Conservation (phyloP, 768 basidiomycete species). For the Amanita brunnescens region DNA sequence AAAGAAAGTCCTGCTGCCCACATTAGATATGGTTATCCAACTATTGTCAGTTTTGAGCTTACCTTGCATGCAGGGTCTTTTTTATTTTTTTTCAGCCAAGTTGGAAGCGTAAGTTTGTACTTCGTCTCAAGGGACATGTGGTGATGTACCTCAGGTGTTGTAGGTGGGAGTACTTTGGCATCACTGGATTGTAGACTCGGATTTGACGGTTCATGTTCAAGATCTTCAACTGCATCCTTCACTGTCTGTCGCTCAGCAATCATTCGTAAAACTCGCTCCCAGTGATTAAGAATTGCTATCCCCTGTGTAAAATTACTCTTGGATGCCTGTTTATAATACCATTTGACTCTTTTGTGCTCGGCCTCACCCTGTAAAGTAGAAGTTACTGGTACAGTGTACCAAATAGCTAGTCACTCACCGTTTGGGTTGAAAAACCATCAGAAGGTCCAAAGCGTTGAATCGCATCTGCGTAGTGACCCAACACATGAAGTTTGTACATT, state of each 20-base stretch:
- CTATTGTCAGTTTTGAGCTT: constrained; percentile 1
- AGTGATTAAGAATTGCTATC: constrained; percentile 9
- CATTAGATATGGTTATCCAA: background rate
- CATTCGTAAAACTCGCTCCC: background rate
- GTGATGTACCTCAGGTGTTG: constrained; percentile 9
- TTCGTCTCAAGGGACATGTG: constrained; percentile 15
- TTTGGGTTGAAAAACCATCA: constrained; percentile 24
- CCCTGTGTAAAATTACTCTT: constrained; percentile 17
- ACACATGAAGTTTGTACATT: constrained; percentile 23
- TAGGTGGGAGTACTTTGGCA: background rate
- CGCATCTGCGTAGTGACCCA: constrained; percentile 18
- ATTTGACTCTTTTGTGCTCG: constrained; percentile 26
- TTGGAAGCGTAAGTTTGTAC: background rate
- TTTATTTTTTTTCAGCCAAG: background rate
- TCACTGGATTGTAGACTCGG: background rate
- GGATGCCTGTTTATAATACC: constrained; percentile 22
- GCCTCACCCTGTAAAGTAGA: constrained; percentile 24
- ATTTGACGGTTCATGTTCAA: background rate
- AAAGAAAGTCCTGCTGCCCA: constrained; percentile 20
- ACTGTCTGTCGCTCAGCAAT: background rate
- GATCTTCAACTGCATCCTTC: background rate
- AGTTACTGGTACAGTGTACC: background rate
- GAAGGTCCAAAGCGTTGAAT: constrained; percentile 20
- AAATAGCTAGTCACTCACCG: constrained; percentile 12
- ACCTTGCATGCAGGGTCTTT: constrained; percentile 23